Percentiles rank a stretch among this genome's conserved stretches.
These are phyloP conservation scores for Ramicandelaber brevisporus DNA, from an alignment of 192 early-diverging fungal genomes.

Conservation along the genomic window DNA sequence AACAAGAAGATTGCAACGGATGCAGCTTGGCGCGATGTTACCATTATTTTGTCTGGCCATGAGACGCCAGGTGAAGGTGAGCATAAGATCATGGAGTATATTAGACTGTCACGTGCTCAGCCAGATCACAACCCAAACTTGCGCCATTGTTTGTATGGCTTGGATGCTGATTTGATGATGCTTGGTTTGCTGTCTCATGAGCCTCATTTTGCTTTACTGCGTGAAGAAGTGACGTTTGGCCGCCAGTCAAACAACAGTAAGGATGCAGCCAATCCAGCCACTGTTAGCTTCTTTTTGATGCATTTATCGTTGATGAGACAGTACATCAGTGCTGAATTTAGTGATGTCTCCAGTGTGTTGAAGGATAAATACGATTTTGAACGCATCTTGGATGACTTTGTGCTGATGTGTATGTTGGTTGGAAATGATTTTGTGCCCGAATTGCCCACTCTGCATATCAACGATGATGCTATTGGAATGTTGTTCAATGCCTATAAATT, in stretches of 20 bases:
- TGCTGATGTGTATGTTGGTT: slow-evolving; percentile 79
- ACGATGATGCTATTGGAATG: slow-evolving; percentile 57
- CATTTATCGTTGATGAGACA: slow-evolving; percentile 73
- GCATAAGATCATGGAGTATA: slow-evolving; percentile 99
- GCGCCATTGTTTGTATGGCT: slow-evolving; percentile 85
- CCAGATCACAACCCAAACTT: slow-evolving; percentile 68
- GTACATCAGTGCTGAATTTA: slow-evolving; percentile 77
- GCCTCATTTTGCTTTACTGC: slow-evolving; percentile 83
- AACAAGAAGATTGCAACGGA: slow-evolving; percentile 70
- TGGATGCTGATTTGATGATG: slow-evolving; percentile 97
- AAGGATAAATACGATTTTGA: slow-evolving; percentile 65
- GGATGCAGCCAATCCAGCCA: slow-evolving; percentile 9
- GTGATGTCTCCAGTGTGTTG: slow-evolving; percentile 10
- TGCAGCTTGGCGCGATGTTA: slow-evolving; percentile 66
- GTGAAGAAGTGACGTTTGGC: slow-evolving; percentile 82
- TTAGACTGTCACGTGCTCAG: slow-evolving; percentile 58
- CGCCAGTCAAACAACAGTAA: slow-evolving; percentile 5
- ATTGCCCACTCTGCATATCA: slow-evolving; percentile 80
- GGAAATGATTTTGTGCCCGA: slow-evolving; percentile 97
- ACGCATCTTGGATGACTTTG: slow-evolving; percentile 88
- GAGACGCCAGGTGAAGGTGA: slow-evolving; percentile 95
- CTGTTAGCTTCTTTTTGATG: slow-evolving; percentile 42
- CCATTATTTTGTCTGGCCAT: slow-evolving; percentile 83
- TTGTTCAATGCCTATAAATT: slow-evolving; percentile 40
- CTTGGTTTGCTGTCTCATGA: slow-evolving; percentile 86